These are phyloP conservation scores for Calonectria naviculata DNA, from an alignment of 2,329 filamentous ascomycete genomes.

Conservation along the genomic window DNA sequence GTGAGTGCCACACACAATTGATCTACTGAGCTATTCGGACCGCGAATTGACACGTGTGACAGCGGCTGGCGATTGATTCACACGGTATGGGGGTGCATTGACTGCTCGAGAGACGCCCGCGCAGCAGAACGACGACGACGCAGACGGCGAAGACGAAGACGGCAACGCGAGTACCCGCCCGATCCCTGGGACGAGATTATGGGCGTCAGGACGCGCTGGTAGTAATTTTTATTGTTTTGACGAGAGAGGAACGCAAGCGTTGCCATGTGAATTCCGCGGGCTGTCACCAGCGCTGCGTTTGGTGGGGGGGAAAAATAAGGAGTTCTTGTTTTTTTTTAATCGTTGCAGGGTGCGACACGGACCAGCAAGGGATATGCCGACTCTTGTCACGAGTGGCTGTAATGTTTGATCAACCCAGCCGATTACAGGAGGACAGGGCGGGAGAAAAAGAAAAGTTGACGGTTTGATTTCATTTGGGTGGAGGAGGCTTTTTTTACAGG, in stretches of 20 bases:
- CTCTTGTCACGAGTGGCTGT: background rate
- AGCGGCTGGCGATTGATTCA: conserved; percentile 44
- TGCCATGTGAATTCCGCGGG: background rate
- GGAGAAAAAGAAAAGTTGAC: background rate
- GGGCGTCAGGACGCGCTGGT: conserved; percentile 5
- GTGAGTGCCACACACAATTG: conserved; percentile 36
- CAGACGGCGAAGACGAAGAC: conserved; percentile 29
- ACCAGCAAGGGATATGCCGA: background rate
- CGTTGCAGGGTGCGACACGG: background rate
- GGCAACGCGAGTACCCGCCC: conserved; percentile 17
- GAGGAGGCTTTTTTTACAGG: background rate
- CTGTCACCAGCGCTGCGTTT: background rate
- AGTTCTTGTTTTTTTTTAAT: background rate
- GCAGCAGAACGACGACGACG: conserved; percentile 26
- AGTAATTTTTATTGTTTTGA: background rate
- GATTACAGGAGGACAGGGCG: background rate
- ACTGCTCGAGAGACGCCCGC: conserved; percentile 39
- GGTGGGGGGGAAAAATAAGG: background rate
- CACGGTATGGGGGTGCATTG: conserved; percentile 42
- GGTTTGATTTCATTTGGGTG: background rate
- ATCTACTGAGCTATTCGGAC: background rate
- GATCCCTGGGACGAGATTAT: conserved; percentile 35
- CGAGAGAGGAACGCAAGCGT: background rate
- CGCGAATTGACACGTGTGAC: background rate
- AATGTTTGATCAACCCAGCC: conserved; percentile 9